Evolutionary conservation across 2,329 filamentous ascomycete genomes (phyloP), one percentile per base, ranked within the genome.

Genomic region (Daldinia sp.): DNA sequence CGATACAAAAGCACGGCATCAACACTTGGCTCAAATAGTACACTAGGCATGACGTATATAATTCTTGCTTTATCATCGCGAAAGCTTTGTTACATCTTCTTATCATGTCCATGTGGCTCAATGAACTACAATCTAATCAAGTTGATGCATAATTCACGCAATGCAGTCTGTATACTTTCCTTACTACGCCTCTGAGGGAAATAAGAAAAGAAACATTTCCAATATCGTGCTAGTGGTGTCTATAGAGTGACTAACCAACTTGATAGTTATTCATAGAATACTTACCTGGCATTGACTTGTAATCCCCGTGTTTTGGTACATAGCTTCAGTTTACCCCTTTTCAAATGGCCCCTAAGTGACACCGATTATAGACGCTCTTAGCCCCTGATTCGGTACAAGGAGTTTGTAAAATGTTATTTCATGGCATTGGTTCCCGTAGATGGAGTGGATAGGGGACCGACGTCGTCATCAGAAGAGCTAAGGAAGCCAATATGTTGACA

Each of bases 1-100:
- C 51, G 13, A 54, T 54, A 39, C 33, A 33, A 33, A 13, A 68
- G 46, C 30, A 39, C 4, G 28, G 44, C 23, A 37, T 41, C 23
- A 28, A 13, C 18, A 53, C 54, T 59, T 64, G 59, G 59, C 54
- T 30, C 26, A 50, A 26, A 50, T 30, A n/a, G 15, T 33, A 3
- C 26, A 33, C 28, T 51, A 5, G 46, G 6, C 26, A 51, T 51
- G 46, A 51, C 46, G 46, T 28, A 33, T 51, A 51, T 6, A 30
- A 51, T 6, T 33, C 6, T n/a, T 33, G 26, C 28, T 33, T 33
- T 51, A 30, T 33, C 26, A 48, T 26, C 44, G 4, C 13, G 13
- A n/a, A 15, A 15, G 6, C 13, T 15, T 13, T 13, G 23, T 6
- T 6, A 12, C 7, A 15, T 48, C 44, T 28, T 48, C 20, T 28